phyloP scores from a whole-genome alignment of 108 stramenopile species.

The Fragilaria crotonensis region DNA sequence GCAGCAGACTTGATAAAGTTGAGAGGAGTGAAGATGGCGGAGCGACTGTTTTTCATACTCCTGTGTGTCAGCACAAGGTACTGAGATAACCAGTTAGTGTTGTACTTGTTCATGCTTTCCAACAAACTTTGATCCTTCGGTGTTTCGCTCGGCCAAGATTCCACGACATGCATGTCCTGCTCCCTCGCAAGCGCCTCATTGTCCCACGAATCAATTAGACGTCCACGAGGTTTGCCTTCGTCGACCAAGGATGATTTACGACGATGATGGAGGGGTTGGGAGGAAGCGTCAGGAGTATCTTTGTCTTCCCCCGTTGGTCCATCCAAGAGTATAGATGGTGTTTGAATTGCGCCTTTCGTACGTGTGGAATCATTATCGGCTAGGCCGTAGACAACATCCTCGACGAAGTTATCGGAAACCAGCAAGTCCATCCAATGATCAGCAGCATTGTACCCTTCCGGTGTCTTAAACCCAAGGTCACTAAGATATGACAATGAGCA shows the following conservation, averaged over 20 bases:
- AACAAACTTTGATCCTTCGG: neutral
- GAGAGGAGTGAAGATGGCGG: conserved; percentile 58
- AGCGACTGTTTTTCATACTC: conserved; percentile 53
- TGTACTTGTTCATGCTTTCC: conserved; percentile 28
- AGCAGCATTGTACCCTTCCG: conserved; percentile 68
- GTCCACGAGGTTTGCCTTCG: conserved; percentile 11
- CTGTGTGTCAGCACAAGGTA: conserved; percentile 50
- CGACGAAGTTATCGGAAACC: conserved; percentile 29
- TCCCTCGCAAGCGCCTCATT: conserved; percentile 28
- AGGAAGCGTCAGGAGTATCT: neutral
- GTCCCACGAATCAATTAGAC: conserved; percentile 53
- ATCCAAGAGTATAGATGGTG: neutral
- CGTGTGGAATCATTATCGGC: conserved; percentile 2
- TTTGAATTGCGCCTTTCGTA: neutral
- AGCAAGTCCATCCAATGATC: conserved; percentile 79
- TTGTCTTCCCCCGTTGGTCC: neutral
- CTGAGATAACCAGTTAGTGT: conserved; percentile 50
- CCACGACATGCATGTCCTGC: conserved; percentile 6
- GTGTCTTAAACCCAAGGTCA: conserved; percentile 34
- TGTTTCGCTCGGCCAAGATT: conserved; percentile 4
- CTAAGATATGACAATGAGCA: conserved; percentile 40
- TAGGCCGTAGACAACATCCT: neutral
- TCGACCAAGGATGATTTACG: neutral
- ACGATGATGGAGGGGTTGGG: neutral
- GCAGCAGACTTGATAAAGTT: conserved; percentile 61